These are phyloP conservation scores for Lecanoromycetidae sp. DNA, from an alignment of 2,329 filamentous ascomycete genomes.

Conservation along the genomic window DNA sequence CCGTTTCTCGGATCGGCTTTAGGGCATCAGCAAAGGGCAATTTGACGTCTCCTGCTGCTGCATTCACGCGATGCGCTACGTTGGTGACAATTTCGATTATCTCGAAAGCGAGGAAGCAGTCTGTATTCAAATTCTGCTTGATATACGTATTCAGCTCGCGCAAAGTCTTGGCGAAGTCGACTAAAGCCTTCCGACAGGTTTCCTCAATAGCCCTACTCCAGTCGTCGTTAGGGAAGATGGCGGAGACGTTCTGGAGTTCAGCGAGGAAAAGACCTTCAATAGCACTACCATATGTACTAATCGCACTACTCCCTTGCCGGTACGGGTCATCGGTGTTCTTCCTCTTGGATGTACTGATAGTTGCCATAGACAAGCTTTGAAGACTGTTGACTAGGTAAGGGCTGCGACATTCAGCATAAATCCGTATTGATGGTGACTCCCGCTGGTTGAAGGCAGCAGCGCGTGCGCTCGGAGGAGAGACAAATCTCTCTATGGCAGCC, in stretches of 20 bases:
- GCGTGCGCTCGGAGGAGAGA: conserved; percentile 49
- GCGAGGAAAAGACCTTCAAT: conserved; percentile 78
- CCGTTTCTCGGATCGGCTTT: conserved; percentile 82
- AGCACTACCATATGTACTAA: conserved; percentile 74
- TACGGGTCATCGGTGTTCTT: conserved; percentile 69
- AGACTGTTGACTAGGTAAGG: conserved; percentile 74
- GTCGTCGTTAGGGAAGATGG: conserved; percentile 74
- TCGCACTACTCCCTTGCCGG: conserved; percentile 76
- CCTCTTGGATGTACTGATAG: conserved; percentile 69
- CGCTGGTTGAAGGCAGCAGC: conserved; percentile 34
- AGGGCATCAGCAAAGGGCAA: conserved; percentile 69
- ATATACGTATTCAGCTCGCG: conserved; percentile 84
- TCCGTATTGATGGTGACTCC: conserved; percentile 61
- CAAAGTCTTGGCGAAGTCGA: conserved; percentile 73
- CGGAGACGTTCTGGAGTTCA: conserved; percentile 83
- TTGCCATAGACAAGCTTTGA: conserved; percentile 76
- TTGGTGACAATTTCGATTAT: conserved; percentile 80
- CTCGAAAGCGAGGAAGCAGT: conserved; percentile 92
- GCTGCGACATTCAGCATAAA: conserved; percentile 76
- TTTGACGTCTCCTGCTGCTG: conserved; percentile 75
- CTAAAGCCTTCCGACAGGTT: conserved; percentile 65
- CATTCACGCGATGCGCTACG: conserved; percentile 67
- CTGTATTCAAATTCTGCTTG: conserved; percentile 70
- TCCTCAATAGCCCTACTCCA: conserved; percentile 68
- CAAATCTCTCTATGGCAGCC: conserved; percentile 64